phyloP scores from a whole-genome alignment of 2,329 filamentous ascomycete species.

The Parastagonospora avenae region DNA sequence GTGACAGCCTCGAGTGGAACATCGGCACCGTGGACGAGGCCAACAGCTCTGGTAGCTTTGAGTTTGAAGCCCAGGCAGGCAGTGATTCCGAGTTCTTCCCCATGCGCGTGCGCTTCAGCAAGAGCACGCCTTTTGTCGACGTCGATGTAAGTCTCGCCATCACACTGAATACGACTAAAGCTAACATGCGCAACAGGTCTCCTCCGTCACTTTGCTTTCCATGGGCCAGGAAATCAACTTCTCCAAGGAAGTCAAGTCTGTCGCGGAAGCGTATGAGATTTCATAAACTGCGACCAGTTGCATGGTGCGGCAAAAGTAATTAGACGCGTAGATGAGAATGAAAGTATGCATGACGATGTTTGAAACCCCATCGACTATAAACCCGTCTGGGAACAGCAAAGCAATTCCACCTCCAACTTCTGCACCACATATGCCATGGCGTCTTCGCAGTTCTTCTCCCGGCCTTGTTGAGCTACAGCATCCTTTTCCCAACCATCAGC shows the following conservation, averaged over 20 bases:
- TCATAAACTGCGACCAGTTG: constrained; percentile 57
- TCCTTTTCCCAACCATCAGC: too few relatives aligned
- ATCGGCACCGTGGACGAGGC: constrained; percentile 84
- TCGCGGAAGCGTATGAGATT: constrained; percentile 76
- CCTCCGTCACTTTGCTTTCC: constrained; percentile 71
- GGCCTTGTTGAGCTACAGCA: too few relatives aligned
- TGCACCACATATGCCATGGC: too few relatives aligned
- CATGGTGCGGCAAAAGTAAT: neutral
- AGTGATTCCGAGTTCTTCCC: constrained; percentile 98
- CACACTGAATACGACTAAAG: neutral
- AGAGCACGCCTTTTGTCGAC: constrained; percentile 84
- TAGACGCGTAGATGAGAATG: neutral
- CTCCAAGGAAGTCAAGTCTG: constrained; percentile 79
- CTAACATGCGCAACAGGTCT: constrained; percentile 59
- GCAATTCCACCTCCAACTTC: too few relatives aligned
- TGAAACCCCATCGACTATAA: too few relatives aligned
- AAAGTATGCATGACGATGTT: too few relatives aligned
- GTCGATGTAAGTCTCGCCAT: constrained; percentile 77
- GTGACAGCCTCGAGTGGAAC: constrained; percentile 91
- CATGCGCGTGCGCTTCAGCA: constrained; percentile 89
- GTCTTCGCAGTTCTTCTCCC: too few relatives aligned
- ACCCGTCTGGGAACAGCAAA: too few relatives aligned
- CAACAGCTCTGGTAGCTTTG: constrained; percentile 84
- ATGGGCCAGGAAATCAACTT: constrained; percentile 80
- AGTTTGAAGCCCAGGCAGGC: constrained; percentile 88